Conservation (phyloP, 2,329 filamentous ascomycete species). For the Ophiostoma pallidulum region DNA sequence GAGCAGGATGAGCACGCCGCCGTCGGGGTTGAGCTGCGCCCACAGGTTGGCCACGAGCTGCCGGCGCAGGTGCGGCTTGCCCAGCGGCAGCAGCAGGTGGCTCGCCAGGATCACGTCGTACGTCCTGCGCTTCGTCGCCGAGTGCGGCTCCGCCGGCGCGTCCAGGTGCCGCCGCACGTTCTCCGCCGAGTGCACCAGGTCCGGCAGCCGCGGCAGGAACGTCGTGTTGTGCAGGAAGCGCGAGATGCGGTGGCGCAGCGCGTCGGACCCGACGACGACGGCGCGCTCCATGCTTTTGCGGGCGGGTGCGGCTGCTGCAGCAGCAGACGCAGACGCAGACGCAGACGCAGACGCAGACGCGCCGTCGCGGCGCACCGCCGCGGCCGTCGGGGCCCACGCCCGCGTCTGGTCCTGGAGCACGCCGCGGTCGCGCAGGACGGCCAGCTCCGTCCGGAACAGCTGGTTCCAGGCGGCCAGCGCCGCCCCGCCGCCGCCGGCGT, state of each 20-base stretch:
- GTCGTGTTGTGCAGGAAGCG: slow-evolving; percentile 77
- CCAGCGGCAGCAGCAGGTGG: slow-evolving; percentile 67
- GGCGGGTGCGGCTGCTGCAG: slow-evolving; percentile 29
- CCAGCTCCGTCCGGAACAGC: slow-evolving; percentile 73
- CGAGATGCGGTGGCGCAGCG: slow-evolving; percentile 66
- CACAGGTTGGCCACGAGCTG: slow-evolving; percentile 80
- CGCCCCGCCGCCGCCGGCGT: slow-evolving; percentile 65
- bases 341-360: too few relatives aligned
- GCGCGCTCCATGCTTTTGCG: slow-evolving; percentile 76
- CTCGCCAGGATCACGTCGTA: slow-evolving; percentile 88
- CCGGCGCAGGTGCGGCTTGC: slow-evolving; percentile 68
- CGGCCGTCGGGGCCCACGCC: slow-evolving; percentile 24
- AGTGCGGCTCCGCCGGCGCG: slow-evolving; percentile 40
- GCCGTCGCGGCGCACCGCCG: too few relatives aligned
- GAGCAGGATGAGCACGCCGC: slow-evolving; percentile 75
- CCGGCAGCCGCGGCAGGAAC: slow-evolving; percentile 84
- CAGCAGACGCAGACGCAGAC: too few relatives aligned
- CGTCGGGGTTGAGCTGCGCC: slow-evolving; percentile 72
- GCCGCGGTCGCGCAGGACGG: slow-evolving; percentile 49
- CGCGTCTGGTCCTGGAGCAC: slow-evolving; percentile 48
- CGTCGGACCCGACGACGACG: slow-evolving; percentile 67
- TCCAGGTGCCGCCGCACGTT: slow-evolving; percentile 51
- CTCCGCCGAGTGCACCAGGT: slow-evolving; percentile 61
- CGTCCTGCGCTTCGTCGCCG: slow-evolving; percentile 50
- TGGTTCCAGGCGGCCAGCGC: slow-evolving; percentile 68